A percentile compares a stretch with the other conserved stretches of the same genome.
phyloP scores from a whole-genome alignment of 2,329 filamentous ascomycete species.

The Aspergillus sergii region DNA sequence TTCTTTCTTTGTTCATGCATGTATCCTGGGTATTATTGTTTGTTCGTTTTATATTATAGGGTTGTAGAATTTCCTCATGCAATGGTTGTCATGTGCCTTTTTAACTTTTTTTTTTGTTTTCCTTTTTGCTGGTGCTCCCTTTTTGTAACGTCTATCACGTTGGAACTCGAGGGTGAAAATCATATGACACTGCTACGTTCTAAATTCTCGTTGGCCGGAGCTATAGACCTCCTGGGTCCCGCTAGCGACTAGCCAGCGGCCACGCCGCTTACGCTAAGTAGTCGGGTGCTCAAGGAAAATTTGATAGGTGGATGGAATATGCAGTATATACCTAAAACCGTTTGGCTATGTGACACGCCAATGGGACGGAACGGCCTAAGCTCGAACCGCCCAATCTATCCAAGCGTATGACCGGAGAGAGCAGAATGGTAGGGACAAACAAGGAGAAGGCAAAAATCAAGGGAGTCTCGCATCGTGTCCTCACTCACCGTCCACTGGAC shows the following conservation, averaged over 20 bases:
- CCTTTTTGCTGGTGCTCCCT: too few species aligned
- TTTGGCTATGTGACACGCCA: constrained; percentile 23
- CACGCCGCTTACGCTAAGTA: constrained; percentile 15
- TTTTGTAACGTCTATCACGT: neutral
- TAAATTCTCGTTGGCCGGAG: constrained; percentile 19
- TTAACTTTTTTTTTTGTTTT: neutral
- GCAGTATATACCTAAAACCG: constrained; percentile 23
- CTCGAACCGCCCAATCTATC: constrained; percentile 15
- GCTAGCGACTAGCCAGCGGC: constrained; percentile 9
- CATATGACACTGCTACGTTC: constrained; percentile 20
- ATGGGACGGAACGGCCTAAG: constrained; percentile 14
- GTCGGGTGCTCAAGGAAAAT: constrained; percentile 3
- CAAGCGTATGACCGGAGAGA: constrained; percentile 13
- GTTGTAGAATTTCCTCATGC: neutral
- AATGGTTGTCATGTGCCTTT: neutral
- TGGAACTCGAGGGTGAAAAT: neutral
- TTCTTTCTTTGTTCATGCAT: neutral
- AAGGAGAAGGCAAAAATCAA: constrained; percentile 12
- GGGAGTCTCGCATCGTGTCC: constrained; percentile 9
- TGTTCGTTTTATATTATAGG: neutral
- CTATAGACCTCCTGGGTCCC: constrained; percentile 1
- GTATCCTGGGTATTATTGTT: neutral
- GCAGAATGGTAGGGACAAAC: constrained; percentile 11
- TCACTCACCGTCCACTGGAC: constrained; percentile 4
- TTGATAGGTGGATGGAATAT: constrained; percentile 19